Base-by-base conservation (phyloP, 768 basidiomycete genomes). In the Naganishia kalamii region DNA sequence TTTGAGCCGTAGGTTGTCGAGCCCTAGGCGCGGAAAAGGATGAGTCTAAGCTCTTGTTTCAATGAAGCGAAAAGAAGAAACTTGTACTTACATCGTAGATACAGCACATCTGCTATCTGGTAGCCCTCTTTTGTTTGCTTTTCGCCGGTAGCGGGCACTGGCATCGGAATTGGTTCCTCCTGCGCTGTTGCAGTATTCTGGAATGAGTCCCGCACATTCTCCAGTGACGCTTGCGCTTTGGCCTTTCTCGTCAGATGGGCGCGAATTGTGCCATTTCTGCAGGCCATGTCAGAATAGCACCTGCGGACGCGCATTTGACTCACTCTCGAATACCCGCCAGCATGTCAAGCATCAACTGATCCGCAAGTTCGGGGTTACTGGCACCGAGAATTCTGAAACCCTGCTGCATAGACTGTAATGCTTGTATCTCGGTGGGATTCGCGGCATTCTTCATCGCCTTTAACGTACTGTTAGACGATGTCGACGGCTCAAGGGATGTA, bases 81-180 rank as follows among this genome's bases (percentile, higher is more conserved):
- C 19, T 35, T 51, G 44, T 33, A 73, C 76, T 71, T 62, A 77
- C 94, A 98, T 52, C 94, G 86, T 84, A 93, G 87, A 77, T 97
- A 98, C n/a, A 98, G 81, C 69, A 98, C 83, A 76, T 98, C 94
- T 23, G 92, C 89, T 30, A 98, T 92, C 6, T 93, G 92, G 62
- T 90, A 92, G 61, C 80, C 62, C 50, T 79, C 63, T 57, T 64
- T 57, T 32, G 54, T 57, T 7, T 40, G 21, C 13, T 35, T 41
- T 27, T 57, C 40, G 41, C 25, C 19, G 40, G 33, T 54, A 19
- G n/a, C 15, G 11, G 37, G 12, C 37, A 40, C 37, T 41, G 21
- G 23, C 29, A 35, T 41, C 5, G 44, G 41, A 21, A 3, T 61
- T 12, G 43, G 17, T 33, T 40, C 30, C 25, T 25, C 32, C 41